phyloP scores from a whole-genome alignment of 2,329 filamentous ascomycete species.

The Cytospora schulzeri region DNA sequence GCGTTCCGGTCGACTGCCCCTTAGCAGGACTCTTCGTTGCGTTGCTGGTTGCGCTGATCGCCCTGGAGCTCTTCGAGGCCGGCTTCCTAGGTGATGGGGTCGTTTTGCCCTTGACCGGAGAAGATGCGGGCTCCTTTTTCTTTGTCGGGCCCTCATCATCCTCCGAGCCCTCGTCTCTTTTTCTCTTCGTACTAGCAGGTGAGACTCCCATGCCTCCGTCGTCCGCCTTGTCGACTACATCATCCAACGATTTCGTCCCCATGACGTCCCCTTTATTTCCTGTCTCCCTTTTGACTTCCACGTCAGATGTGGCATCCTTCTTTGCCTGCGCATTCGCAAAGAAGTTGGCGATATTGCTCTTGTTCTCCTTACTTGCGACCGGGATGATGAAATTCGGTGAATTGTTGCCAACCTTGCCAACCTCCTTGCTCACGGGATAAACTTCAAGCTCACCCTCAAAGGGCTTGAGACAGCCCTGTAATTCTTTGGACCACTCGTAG shows the following conservation, averaged over 20 bases:
- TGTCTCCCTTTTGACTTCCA: constrained; percentile 39
- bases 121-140: constrained; percentile 32
- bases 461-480: constrained; percentile 79
- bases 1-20: constrained; percentile 38
- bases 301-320: constrained; percentile 37
- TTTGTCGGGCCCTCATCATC: constrained; percentile 31
- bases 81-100: constrained; percentile 31
- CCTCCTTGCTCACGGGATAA: constrained; percentile 84
- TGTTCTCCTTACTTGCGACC: constrained; percentile 82
- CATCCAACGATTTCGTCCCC: constrained; percentile 18
- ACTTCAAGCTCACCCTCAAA: constrained; percentile 78
- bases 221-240: constrained; percentile 21
- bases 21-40: constrained; percentile 39
- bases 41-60: constrained; percentile 48
- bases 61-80: constrained; percentile 29
- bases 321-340: constrained; percentile 66
- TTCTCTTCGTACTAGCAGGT: constrained; percentile 25
- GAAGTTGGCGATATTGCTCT: constrained; percentile 91
- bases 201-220: constrained; percentile 34
- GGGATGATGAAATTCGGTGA: constrained; percentile 83
- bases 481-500: constrained; percentile 73
- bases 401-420: constrained; percentile 93
- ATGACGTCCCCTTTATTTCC: constrained; percentile 33
- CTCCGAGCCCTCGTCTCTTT: constrained; percentile 24
- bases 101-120: constrained; percentile 29